Evolutionary conservation across 1,284 basidiomycete species (phyloP).

Genomic region (Erythrobasidium hasegawianum): DNA sequence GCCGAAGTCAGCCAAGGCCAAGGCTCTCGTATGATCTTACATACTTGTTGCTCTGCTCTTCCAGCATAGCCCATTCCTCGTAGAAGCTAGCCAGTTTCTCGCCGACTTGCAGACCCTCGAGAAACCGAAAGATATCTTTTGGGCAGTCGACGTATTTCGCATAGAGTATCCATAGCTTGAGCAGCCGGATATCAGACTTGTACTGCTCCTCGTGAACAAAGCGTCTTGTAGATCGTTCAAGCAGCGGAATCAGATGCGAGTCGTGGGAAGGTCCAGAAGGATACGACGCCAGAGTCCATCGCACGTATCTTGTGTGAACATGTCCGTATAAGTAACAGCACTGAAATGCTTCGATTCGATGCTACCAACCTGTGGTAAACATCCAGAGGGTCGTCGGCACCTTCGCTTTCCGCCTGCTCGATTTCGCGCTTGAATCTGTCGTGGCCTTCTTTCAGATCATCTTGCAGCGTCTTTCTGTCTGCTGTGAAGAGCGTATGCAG

Average conservation of each 20-base stretch:
- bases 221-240: slow-evolving; percentile 70
- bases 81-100: slow-evolving; percentile 72
- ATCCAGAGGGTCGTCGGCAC: slow-evolving; percentile 52
- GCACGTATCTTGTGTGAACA: slow-evolving; percentile 26
- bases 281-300: slow-evolving; percentile 36
- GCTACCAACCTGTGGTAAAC: slow-evolving; percentile 51
- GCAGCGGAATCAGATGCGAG: slow-evolving; percentile 59
- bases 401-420: slow-evolving; percentile 50
- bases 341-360: neutral
- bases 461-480: slow-evolving; percentile 49
- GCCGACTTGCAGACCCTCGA: slow-evolving; percentile 74
- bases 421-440: slow-evolving; percentile 50
- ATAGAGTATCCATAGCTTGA: slow-evolving; percentile 82
- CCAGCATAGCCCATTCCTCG: slow-evolving; percentile 73
- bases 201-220: slow-evolving; percentile 78
- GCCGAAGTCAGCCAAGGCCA: neutral
- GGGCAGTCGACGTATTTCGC: slow-evolving; percentile 62
- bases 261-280: slow-evolving; percentile 36
- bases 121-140: slow-evolving; percentile 66
- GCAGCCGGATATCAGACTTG: slow-evolving; percentile 78
- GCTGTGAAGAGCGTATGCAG: slow-evolving; percentile 53
- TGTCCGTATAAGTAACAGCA: neutral
- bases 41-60: slow-evolving; percentile 70
- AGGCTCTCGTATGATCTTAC: slow-evolving; percentile 45
- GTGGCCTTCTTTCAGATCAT: slow-evolving; percentile 51